phyloP scores from a whole-genome alignment of 345 rosid genomes.

The Sonneratia alba region DNA sequence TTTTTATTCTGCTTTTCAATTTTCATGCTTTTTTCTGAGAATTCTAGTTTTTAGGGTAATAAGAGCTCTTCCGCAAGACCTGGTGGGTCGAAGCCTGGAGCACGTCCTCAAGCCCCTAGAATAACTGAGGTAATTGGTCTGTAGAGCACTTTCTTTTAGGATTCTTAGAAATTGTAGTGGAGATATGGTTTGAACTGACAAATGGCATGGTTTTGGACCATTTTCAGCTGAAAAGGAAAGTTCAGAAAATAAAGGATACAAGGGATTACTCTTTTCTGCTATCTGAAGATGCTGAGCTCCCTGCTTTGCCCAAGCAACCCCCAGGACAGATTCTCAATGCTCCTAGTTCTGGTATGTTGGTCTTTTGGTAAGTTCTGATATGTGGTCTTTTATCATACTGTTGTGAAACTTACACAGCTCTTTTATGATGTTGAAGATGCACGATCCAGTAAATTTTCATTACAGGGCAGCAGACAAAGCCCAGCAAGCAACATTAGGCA shows the following conservation, averaged over 20 bases:
- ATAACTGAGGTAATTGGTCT: constrained; percentile 39
- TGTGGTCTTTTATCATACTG: background rate
- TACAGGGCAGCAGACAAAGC: constrained; percentile 40
- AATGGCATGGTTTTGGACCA: background rate
- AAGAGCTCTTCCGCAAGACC: constrained; percentile 31
- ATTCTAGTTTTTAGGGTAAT: constrained; percentile 40
- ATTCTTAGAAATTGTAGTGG: constrained; percentile 4
- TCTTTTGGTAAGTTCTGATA: constrained; percentile 10
- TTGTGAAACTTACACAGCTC: constrained; percentile 54
- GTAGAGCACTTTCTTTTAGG: constrained; percentile 3
- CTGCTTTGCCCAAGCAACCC: constrained; percentile 47
- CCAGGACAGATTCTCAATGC: constrained; percentile 25
- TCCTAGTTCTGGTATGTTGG: constrained; percentile 51
- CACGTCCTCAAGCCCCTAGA: constrained; percentile 21
- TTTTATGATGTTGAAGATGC: constrained; percentile 74
- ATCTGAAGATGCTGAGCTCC: constrained; percentile 61
- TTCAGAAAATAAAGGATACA: constrained; percentile 55
- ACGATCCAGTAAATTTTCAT: constrained; percentile 37
- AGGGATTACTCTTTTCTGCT: constrained; percentile 88
- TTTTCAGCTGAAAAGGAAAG: constrained; percentile 49
- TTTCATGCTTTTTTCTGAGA: background rate
- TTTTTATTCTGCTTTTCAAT: background rate
- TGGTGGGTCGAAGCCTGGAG: constrained; percentile 29
- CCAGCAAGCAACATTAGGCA: constrained; percentile 36
- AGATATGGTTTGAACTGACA: constrained; percentile 2